Evolutionary conservation across 2,329 filamentous ascomycete species (phyloP), one percentile per base, ranked within the genome.

Genomic region (Botrytis tulipae): DNA sequence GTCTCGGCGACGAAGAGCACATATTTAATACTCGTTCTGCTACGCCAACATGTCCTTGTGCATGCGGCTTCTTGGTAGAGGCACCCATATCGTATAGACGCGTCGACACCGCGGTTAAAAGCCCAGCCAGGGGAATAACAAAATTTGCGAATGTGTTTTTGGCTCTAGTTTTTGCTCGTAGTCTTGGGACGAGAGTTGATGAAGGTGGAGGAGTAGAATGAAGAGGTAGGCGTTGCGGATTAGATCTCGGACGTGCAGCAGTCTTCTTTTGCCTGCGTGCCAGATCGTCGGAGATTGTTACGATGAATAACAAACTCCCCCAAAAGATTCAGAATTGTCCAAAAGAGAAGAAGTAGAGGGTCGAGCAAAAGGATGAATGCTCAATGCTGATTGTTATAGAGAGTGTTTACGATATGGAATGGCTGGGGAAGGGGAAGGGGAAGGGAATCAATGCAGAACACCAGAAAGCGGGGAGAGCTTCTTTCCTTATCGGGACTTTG

Each of bases 61-160:
- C 46, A 59, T 71, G 72, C 42, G 29, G 35, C 25, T 63, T 71
- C 32, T 65, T 62, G 18, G 70, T 42, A 68, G 65, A 67, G 35
- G 67, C 75, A 37, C 76, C 78, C 75, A 79, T 77, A 72, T 80
- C 76, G 73, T 77, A 75, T 4, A 78, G 60, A 69, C 76, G 73
- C 63, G 76, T 74, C 59, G 75, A 57, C 37, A 79, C 29, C 10
- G 54, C 44, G n/a, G 70, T 77, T 51, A 77, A 72, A 42, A 78
- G 44, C 29, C 73, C 75, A 42, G 77, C 74, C 44, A 76, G 65
- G 32, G 75, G 76, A 40, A 79, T 75, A 6, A 76, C 74, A 74
- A 78, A 79, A 72, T 76, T 60, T 29, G 70, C 67, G 42, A 76
- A 77, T n/a, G 62, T 63, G 16, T 65, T 65, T 35, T 67, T n/a